Conservation (phyloP, 2,329 filamentous ascomycete genomes). For the Periconia macrospinosa region DNA sequence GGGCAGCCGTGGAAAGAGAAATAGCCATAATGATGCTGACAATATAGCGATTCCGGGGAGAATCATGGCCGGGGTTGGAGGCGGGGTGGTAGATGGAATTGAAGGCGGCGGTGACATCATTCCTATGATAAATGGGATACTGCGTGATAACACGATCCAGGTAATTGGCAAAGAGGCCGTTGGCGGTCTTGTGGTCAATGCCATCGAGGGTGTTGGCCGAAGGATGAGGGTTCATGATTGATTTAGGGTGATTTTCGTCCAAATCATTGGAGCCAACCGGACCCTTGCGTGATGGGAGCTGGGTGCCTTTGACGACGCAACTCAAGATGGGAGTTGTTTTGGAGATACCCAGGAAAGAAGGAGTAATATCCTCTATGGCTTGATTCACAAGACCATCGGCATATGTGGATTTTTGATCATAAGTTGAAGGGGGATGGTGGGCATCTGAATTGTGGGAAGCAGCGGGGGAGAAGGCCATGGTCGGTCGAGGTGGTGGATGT, state of each 20-base stretch:
- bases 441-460: constrained; percentile 26
- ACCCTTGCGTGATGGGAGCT: constrained; percentile 37
- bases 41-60: constrained; percentile 36
- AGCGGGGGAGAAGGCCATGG: constrained; percentile 26
- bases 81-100: constrained; percentile 35
- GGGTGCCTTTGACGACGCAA: constrained; percentile 40
- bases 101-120: constrained; percentile 36
- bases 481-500: constrained; percentile 14
- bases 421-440: constrained; percentile 10
- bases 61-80: constrained; percentile 25
- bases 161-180: constrained; percentile 36
- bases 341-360: constrained; percentile 39
- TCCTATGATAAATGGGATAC: constrained; percentile 42
- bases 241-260: constrained; percentile 39
- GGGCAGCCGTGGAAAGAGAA: constrained; percentile 37
- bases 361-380: constrained; percentile 40
- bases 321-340: constrained; percentile 34
- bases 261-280: constrained; percentile 38
- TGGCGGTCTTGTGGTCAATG: constrained; percentile 34
- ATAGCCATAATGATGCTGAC: constrained; percentile 43
- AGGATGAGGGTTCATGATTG: constrained; percentile 40
- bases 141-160: constrained; percentile 38
- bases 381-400: constrained; percentile 36
- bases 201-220: constrained; percentile 27
- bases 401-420: constrained; percentile 29